Evolutionary conservation across 2,329 filamentous ascomycete species (phyloP).

Genomic region (Pseudogymnoascus destructans): DNA sequence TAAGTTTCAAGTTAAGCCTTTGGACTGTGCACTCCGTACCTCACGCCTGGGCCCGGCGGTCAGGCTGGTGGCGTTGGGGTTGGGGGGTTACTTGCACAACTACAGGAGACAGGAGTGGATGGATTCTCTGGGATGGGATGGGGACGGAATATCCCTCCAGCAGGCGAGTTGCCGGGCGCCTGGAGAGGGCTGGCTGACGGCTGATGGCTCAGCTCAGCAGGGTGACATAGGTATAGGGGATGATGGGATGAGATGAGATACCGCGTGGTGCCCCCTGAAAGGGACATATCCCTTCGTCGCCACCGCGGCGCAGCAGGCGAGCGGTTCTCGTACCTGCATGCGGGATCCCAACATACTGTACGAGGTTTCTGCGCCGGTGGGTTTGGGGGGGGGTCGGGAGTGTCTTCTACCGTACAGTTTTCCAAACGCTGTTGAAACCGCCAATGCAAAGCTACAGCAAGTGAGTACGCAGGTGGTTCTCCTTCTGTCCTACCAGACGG

Average conservation of each 20-base stretch:
- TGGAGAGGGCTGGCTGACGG: not conserved
- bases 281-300: not conserved
- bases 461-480: too few relatives aligned
- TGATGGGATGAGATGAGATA: not conserved
- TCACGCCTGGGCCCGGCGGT: not conserved
- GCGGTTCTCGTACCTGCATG: constrained; percentile 5
- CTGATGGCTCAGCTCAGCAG: not conserved
- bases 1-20: not conserved
- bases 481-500: too few relatives aligned
- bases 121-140: too few relatives aligned
- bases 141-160: not conserved
- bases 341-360: not conserved
- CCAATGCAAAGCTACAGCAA: too few relatives aligned
- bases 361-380: not conserved
- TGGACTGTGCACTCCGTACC: not conserved
- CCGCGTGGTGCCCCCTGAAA: not conserved
- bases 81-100: too few relatives aligned
- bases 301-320: not conserved
- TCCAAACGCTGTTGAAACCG: too few relatives aligned
- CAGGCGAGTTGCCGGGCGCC: not conserved
- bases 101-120: not conserved
- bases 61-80: not conserved
- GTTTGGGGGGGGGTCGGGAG: not conserved
- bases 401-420: not conserved
- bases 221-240: not conserved